Evolutionary conservation across 495 filamentous ascomycete genomes (phyloP), one percentile per base, ranked within the genome.

Genomic region (Lasiosphaeriaceae sp.): DNA sequence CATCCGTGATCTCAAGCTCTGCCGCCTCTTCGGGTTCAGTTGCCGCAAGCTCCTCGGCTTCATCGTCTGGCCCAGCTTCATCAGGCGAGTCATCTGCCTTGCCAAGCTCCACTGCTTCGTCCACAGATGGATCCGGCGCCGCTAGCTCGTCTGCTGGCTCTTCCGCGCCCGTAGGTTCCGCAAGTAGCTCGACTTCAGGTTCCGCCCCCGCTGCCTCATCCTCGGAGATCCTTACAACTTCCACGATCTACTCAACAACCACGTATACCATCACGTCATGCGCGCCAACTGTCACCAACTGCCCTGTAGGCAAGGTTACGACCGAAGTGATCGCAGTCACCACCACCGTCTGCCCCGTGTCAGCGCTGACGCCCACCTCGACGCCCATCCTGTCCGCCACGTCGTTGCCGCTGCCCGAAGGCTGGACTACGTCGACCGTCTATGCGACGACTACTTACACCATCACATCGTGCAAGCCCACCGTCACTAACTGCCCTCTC

Each of bases 401-500:
- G 47, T 31, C 16, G 26, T 31, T 9, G 26, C 9, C 26, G 4
- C 58, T 34, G 23, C 35, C 61, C 22, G 35, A 50, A 11, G 54
- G 70, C 37, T 74, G 71, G 29, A 84, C 81, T 50, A 82, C 79
- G 23, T 86, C 83, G 11, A 86, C 85, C 43, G 72, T 86, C 17
- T 85, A 77, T 66, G 69, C 75, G 16, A 88, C 84, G 8, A 78
- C 73, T 51, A 72, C 77, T 60, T 71, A 80, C 55, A 86, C 85
- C 8, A 72, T 85, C 63, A 83, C 80, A 3, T 79, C 76, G 56
- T 86, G 83, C 65, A 74, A 76, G 9, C 66, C 84, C 1, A 77
- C 69, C 9, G 78, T 86, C n/a, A 82, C 79, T 50, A 67, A 83
- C 64, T 88, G 85, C 72, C 83, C 83, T 26, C 79, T 82, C 68